Evolutionary conservation across 148 eudicot genomes (phyloP), one percentile per base, ranked within the genome.

Genomic region (Vaccinium vitisidaea): DNA sequence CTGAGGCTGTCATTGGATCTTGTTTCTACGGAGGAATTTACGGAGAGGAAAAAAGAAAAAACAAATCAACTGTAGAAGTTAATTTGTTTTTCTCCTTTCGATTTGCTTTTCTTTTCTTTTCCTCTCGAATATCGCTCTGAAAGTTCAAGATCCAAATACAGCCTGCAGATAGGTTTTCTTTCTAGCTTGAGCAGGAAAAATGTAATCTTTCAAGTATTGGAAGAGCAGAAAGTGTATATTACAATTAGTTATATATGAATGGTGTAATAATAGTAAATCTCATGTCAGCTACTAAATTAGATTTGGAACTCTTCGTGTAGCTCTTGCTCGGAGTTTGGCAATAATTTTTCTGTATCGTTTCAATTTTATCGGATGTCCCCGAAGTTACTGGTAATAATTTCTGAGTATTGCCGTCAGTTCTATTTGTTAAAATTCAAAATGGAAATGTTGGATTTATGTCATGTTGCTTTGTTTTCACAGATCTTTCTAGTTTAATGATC

Each of bases 141-240:
- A 67, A 67, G 36, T 67, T 8, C 73, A 67, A 25, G 73, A 67
- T 67, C 73, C 36, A 67, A 67, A 67, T 67, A 67, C 32, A 67
- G 73, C 73, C 73, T 25, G 73, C 39, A 5, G 6, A 67, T 25
- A 67, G 36, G 36, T 67, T 67, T 67, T 25, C 1, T 67, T 67
- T 67, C 36, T 67, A 67, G 73, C 36, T 67, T 65, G 32, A 11
- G 32, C 32, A 25, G 73, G 36, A 25, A 67, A 52, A 67, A 67
- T 23, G 73, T 67, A 5, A 67, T 67, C 73, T 67, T 67, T 25
- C 73, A 10, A 67, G 73, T 67, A 11, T 25, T 67, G 73, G 32
- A 67, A 67, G 36, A 25, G 73, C 73, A 25, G 36, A 67, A 67
- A 67, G 73, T 67, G 73, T 67, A 67, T 67, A 67, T 67, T 67